phyloP scores from a whole-genome alignment of 2,329 filamentous ascomycete species.

The Paracorniculantispora psalliotae region DNA sequence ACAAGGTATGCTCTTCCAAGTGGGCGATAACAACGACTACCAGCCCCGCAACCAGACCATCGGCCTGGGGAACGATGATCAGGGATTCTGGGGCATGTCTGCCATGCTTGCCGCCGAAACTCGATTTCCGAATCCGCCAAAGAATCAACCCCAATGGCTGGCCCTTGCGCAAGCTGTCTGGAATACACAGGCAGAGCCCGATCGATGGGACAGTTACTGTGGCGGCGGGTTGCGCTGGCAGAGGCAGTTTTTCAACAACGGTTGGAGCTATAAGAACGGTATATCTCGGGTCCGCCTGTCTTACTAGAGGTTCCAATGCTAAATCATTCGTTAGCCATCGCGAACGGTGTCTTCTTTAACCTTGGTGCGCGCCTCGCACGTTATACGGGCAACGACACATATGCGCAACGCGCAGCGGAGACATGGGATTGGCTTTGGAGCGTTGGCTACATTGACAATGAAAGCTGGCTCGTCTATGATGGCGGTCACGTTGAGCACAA shows the following conservation, averaged over 20 bases:
- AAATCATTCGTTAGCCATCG: constrained; percentile 26
- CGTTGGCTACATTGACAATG: constrained; percentile 46
- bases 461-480: constrained; percentile 55
- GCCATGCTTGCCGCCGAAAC: constrained; percentile 53
- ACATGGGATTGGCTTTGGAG: constrained; percentile 52
- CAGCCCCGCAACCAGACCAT: constrained; percentile 43
- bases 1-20: constrained; percentile 42
- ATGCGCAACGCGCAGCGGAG: constrained; percentile 50
- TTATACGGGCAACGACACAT: constrained; percentile 54
- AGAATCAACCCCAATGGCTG: constrained; percentile 42
- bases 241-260: constrained; percentile 57
- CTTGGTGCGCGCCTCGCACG: constrained; percentile 54
- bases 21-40: constrained; percentile 43
- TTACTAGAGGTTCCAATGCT: no score
- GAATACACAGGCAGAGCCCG: constrained; percentile 41
- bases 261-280: constrained; percentile 62
- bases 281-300: neutral
- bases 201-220: constrained; percentile 52
- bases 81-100: constrained; percentile 54
- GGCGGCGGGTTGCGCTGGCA: constrained; percentile 63
- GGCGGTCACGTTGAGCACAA: constrained; percentile 46
- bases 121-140: constrained; percentile 42
- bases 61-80: constrained; percentile 53
- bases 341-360: constrained; percentile 48
- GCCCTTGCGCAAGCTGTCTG: constrained; percentile 55